A percentile compares a stretch with the other conserved stretches of the same genome.
phyloP scores from a whole-genome alignment of 2,329 filamentous ascomycete genomes.

The Trichoderma guizhouense region DNA sequence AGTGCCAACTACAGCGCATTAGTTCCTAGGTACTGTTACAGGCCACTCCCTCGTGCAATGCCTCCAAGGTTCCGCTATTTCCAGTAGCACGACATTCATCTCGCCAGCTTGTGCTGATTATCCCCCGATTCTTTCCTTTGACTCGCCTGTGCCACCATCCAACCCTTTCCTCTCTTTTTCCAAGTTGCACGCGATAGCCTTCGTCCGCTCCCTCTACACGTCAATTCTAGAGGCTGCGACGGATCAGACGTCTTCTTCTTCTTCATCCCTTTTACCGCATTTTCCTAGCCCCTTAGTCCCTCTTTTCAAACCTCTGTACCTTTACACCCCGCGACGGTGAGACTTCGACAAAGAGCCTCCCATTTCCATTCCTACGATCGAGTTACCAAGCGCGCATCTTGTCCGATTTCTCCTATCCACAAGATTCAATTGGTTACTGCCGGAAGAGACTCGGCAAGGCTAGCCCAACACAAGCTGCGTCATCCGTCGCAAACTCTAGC shows the following conservation, averaged over 20 bases:
- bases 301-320: neutral
- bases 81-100: neutral
- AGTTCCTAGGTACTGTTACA: neutral
- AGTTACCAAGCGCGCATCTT: neutral
- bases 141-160: slow-evolving; percentile 3
- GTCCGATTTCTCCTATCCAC: neutral
- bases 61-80: neutral
- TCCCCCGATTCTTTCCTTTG: slow-evolving; percentile 1
- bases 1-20: neutral
- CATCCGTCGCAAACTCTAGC: slow-evolving; percentile 28
- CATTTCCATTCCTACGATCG: neutral
- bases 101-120: neutral
- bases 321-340: slow-evolving; percentile 12
- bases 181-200: neutral
- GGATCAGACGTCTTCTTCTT: neutral
- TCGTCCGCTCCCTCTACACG: neutral
- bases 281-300: neutral
- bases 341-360: slow-evolving; percentile 33
- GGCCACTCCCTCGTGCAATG: neutral
- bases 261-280: neutral
- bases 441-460: neutral
- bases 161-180: neutral
- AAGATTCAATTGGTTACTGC: neutral
- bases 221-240: slow-evolving; percentile 1
- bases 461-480: neutral